Evolutionary conservation across 108 stramenopile species (phyloP), one percentile per base, ranked within the genome.

Genomic region (Cyclotella baltica): DNA sequence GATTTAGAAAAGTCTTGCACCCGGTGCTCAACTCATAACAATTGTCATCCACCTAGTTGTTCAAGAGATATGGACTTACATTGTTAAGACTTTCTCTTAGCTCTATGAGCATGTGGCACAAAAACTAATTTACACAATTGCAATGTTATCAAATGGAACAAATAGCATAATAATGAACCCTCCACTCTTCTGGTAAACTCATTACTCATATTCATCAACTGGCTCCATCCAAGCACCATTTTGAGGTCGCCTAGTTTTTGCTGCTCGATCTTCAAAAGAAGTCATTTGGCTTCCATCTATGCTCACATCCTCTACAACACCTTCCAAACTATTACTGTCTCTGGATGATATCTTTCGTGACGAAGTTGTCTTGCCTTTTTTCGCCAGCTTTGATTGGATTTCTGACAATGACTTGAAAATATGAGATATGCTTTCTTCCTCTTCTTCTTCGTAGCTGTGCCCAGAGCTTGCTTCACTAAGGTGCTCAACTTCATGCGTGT

Each of bases 361-460:
- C 68, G 63, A 47, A 15, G 75, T 31, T 37, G 64, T 23, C 35
- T 83, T 77, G 16, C 76, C 83, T 64, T 83, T 83, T 27, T 62
- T 77, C 3, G 83, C 83, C 10, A 83, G 76, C 67, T 65, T 77
- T 1, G 76, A 74, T 48, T 83, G 83, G 50, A 83, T 83, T 28
- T 77, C 76, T 28, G 83, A 83, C 23, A 83, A 65, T 31, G 76
- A 77, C 71, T 77, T 83, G 67, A 83, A 77, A 40, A 83, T 73
- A 30, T 64, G 52, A 35, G 67, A 59, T 30, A 83, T 83, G 55
- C 83, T 76, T 34, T 77, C 83, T 58, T 83, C 83, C 20, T 77
- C 71, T 40, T 70, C 83, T 40, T 70, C 83, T 29, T 62, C 73
- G 46, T 68, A 47, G n/a, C 47, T 61, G 8, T 23, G 58, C 29